phyloP scores from a whole-genome alignment of 352 stramenopile genomes.

The Globisporangium mamillatum region DNA sequence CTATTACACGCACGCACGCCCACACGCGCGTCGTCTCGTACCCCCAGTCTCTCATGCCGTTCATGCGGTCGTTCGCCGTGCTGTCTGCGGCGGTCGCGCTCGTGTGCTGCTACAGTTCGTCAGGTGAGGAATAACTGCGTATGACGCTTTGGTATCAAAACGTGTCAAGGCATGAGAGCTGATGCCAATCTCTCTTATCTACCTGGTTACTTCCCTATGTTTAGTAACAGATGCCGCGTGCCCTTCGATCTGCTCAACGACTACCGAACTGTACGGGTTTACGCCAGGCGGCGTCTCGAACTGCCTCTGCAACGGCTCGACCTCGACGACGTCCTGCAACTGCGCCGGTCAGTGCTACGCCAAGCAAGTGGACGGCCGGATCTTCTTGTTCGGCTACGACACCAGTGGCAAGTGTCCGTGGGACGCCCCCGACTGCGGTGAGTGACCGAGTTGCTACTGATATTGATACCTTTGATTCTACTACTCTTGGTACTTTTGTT shows the following conservation, averaged over 20 bases:
- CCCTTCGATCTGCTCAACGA: slow-evolving; percentile 35
- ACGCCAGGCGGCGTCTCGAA: slow-evolving; percentile 25
- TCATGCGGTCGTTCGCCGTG: background rate
- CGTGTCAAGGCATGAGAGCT: background rate
- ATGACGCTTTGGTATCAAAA: background rate
- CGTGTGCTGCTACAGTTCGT: slow-evolving; percentile 5
- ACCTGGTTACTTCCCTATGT: background rate
- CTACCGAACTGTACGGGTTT: slow-evolving; percentile 35
- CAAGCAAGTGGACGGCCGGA: slow-evolving; percentile 16
- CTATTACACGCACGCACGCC: background rate
- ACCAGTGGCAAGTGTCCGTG: slow-evolving; percentile 6
- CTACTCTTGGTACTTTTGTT: background rate
- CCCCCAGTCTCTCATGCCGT: background rate
- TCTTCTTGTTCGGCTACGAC: slow-evolving; percentile 29
- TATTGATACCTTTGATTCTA: background rate
- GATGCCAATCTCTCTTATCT: background rate
- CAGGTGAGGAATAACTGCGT: background rate
- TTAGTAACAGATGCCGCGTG: slow-evolving; percentile 23
- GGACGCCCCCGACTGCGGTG: slow-evolving; percentile 16
- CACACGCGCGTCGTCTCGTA: background rate
- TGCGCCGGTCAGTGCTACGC: slow-evolving; percentile 41
- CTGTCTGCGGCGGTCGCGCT: background rate
- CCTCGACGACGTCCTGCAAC: slow-evolving; percentile 21
- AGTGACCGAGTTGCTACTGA: background rate
- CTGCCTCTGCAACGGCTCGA: slow-evolving; percentile 15